Evolutionary conservation across 164 flowering plant genomes (phyloP), one percentile per base, ranked within the genome.

Genomic region (Santalum album): DNA sequence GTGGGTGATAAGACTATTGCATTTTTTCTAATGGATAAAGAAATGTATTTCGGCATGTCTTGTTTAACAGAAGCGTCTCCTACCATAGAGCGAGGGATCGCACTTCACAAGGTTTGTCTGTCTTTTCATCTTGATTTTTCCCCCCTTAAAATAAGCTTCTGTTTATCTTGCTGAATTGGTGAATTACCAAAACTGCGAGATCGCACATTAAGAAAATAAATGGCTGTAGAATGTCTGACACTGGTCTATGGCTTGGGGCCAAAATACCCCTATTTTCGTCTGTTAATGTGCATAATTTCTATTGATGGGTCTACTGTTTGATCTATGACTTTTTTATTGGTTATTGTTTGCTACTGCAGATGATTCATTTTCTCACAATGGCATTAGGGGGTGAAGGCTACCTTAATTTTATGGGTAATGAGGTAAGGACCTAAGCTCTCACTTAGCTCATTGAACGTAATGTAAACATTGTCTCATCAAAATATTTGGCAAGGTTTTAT

Each of bases 371-470:
- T 68, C 56, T 92, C 60, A 87, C 96, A 38, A 82, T 92, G 96
- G 96, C 95, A 52, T 74, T 89, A 64, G 96, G 99, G 58, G 99
- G 99, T 26, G 99, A 89, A 19, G 99, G 99, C 58, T 92, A 87
- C 73, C 96, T 92, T 50, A 89, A 83, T 73, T 92, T 92, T 70
- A 92, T 92, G 99, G 99, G 99, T 34, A 92, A 92, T 70, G 99
- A 92, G 86, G 96, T 89, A 71, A 69, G 58, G 27, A 36, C 12
- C 51, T 40, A 29, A 16, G 19, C n/a, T 25, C n/a, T 19, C 27
- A 18, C 36, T 24, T 29, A 36, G 12, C 14, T 5, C 39, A 15
- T 20, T 23, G 40, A 32, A 12, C 36, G 10, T 12, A 6, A 32
- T 7, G 12, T 7, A 32, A 32, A 0, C 36, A 32, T 32, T 1